Conservation (phyloP, 2,329 filamentous ascomycete species). For the Grosmannia clavigera region DNA sequence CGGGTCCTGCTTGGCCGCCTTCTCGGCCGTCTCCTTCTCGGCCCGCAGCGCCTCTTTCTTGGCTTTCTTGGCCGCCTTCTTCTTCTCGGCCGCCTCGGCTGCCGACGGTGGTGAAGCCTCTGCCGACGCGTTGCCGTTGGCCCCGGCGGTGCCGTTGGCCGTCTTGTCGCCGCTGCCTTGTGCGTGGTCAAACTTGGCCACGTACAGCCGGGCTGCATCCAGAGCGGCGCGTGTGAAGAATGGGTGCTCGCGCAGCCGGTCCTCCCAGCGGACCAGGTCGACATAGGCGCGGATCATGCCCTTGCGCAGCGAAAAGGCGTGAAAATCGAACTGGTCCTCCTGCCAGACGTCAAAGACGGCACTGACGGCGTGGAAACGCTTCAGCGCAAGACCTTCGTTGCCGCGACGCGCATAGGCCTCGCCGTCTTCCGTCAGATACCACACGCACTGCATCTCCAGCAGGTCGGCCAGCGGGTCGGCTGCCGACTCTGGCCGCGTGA, state of each 20-base stretch:
- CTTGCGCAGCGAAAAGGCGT: constrained; percentile 92
- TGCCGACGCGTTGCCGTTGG: constrained; percentile 24
- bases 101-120: constrained; percentile 24
- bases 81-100: constrained; percentile 53
- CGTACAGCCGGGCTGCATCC: constrained; percentile 67
- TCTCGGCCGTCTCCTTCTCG: constrained; percentile 69
- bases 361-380: constrained; percentile 78
- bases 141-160: constrained; percentile 34
- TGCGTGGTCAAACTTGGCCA: constrained; percentile 56
- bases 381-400: constrained; percentile 75
- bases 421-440: constrained; percentile 92
- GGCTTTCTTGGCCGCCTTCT: constrained; percentile 83
- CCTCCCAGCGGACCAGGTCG: constrained; percentile 95
- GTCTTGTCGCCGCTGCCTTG: constrained; percentile 35
- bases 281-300: constrained; percentile 91
- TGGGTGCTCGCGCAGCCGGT: constrained; percentile 79
- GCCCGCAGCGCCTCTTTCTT: constrained; percentile 55
- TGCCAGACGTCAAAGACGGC: constrained; percentile 97
- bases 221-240: constrained; percentile 81
- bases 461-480: constrained; percentile 84
- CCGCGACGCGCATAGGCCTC: constrained; percentile 75
- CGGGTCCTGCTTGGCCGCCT: constrained; percentile 67
- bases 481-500: constrained; percentile 81
- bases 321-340: constrained; percentile 98
- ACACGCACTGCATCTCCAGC: constrained; percentile 96